phyloP scores from a whole-genome alignment of 2,329 filamentous ascomycete genomes.

The Pezicula radicicola region DNA sequence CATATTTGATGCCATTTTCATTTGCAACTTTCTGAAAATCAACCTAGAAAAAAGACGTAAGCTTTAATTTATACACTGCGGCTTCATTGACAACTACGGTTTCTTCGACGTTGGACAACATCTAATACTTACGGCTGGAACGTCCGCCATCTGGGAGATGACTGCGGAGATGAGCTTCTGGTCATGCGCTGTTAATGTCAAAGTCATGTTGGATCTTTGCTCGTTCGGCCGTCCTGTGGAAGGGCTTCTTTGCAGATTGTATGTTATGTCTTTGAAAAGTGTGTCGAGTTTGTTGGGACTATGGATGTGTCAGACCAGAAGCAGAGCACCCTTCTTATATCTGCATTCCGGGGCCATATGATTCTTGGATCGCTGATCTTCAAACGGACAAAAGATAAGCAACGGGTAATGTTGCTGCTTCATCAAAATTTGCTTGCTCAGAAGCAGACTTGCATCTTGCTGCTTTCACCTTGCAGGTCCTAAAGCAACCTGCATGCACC shows the following conservation, averaged over 20 bases:
- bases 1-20: slow-evolving; percentile 35
- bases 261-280: neutral
- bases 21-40: slow-evolving; percentile 38
- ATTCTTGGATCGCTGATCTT: no score
- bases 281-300: no score
- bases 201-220: neutral
- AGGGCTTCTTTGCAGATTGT: neutral
- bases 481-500: neutral
- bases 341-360: no score
- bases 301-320: no score
- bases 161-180: slow-evolving; percentile 8
- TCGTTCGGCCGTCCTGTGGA: neutral
- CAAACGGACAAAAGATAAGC: no score
- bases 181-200: slow-evolving; percentile 8
- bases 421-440: neutral
- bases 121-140: slow-evolving; percentile 4
- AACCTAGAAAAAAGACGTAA: slow-evolving; percentile 17
- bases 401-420: neutral
- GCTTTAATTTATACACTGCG: no score
- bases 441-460: no score
- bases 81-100: no score
- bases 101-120: neutral
- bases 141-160: slow-evolving; percentile 10
- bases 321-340: no score
- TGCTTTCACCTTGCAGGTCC: no score